Evolutionary conservation across 1,284 basidiomycete genomes (phyloP).

Genomic region (Puccinia coronata): DNA sequence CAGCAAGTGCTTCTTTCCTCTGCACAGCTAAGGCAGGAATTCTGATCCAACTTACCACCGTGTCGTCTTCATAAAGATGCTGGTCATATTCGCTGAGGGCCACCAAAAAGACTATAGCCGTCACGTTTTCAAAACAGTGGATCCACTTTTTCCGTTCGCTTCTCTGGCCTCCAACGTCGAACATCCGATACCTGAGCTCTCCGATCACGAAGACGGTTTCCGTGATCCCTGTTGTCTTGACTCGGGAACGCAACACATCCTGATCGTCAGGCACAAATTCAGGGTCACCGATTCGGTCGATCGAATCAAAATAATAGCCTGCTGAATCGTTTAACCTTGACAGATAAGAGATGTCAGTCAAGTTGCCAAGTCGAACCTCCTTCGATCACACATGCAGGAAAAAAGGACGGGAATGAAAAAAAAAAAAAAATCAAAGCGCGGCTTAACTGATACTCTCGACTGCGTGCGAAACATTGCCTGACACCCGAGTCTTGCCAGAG

Average conservation of each 20-base stretch:
- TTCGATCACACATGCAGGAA: no score
- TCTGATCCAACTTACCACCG: conserved; percentile 1
- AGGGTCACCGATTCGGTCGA: conserved; percentile 76
- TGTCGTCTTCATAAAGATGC: conserved; percentile 43
- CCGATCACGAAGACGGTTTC: conserved; percentile 75
- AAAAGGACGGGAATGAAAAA: neutral
- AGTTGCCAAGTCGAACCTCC: no score
- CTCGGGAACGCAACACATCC: conserved; percentile 74
- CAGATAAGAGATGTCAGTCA: no score
- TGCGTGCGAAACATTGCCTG: conserved; percentile 4
- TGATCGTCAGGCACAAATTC: conserved; percentile 66
- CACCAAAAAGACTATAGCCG: conserved; percentile 41
- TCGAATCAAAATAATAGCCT: conserved; percentile 68
- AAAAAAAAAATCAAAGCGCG: conserved; percentile 16
- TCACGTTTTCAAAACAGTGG: conserved; percentile 48
- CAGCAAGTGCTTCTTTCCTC: no score
- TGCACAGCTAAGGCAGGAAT: no score
- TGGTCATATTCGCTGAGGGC: conserved; percentile 48
- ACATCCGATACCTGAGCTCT: conserved; percentile 65
- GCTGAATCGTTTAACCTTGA: conserved; percentile 49
- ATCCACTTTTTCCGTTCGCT: conserved; percentile 73
- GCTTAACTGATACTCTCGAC: conserved; percentile 32
- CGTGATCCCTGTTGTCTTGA: conserved; percentile 89
- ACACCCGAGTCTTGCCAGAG: conserved; percentile 33
- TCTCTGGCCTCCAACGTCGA: conserved; percentile 87